Percentiles rank a stretch among this genome's conserved stretches.
phyloP scores from a whole-genome alignment of 352 stramenopile genomes.

The Phytophthora quininea region DNA sequence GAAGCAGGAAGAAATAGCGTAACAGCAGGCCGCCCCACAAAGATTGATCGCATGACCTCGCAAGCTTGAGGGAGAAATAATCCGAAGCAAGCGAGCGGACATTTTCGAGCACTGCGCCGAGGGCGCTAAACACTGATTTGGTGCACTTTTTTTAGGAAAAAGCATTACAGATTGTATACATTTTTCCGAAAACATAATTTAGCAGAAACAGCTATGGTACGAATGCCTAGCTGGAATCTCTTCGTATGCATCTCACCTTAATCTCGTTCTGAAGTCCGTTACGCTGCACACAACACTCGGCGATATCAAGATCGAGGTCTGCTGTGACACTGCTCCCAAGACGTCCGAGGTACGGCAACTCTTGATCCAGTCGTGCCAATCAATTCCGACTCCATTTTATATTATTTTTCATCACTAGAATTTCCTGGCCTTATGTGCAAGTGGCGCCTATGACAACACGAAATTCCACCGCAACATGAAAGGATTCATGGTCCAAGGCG shows the following conservation, averaged over 20 bases:
- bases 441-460: slow-evolving; percentile 89
- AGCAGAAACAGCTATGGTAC: too few species aligned
- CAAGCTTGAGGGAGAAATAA: too few species aligned
- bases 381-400: neutral
- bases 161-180: too few species aligned
- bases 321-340: slow-evolving; percentile 92
- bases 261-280: slow-evolving; percentile 66
- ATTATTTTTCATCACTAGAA: slow-evolving; percentile 77
- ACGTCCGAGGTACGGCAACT: slow-evolving; percentile 71
- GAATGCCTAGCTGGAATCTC: neutral
- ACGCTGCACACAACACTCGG: slow-evolving; percentile 95
- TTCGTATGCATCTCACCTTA: neutral
- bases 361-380: neutral
- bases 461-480: slow-evolving; percentile 92
- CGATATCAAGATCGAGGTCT: slow-evolving; percentile 97
- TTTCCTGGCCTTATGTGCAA: slow-evolving; percentile 95
- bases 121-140: too few species aligned
- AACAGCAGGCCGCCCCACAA: too few species aligned
- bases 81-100: too few species aligned
- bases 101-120: neutral
- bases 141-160: too few species aligned
- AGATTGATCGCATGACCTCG: too few species aligned
- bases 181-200: too few species aligned
- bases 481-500: slow-evolving; percentile 90
- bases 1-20: too few species aligned